Base-by-base conservation (phyloP, 2,329 filamentous ascomycete genomes). In the Trichoderma koningii region DNA sequence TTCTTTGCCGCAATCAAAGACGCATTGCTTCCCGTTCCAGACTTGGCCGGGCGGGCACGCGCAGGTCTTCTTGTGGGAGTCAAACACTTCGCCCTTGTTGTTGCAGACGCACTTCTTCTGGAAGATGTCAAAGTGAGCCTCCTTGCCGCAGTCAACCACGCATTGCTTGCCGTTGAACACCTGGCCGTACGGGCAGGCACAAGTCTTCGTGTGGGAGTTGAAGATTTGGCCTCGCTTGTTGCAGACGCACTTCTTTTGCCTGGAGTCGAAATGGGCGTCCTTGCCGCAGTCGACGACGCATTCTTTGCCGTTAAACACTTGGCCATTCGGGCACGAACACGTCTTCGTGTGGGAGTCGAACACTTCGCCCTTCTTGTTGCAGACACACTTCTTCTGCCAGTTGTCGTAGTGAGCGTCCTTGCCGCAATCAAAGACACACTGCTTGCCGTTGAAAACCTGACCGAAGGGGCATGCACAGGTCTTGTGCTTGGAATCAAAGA, bases 81-180 rank as follows among this genome's bases (percentile, higher is more conserved):
- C 15, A 7, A 19, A 68, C 17, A 65, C 34, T 47, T 68, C 14
- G 21, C 66, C 65, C 7, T 62, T 23, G 1, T 66, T 66, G 23
- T 68, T 66, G 66, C 66, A 68, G 7, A 66, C 66, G 52, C 66
- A 68, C 5, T 62, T 38, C n/a, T 67, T 61, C 26, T 51, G n/a
- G 3, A 45, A 14, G 42, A 4, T n/a, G 15, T 67, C 51, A 44
- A 41, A 67, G 5, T 28, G n/a, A 14, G 66, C 66, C 21, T 67
- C 66, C 14, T 64, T 61, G 48, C 66, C 66, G 21, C 65, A 68
- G 15, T 66, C 47, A 12, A 28, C 44, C 3, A 45, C 21, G 42
- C 66, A 67, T 19, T 62, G 61, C 45, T 63, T 64, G 26, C 38
- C 44, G 15, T 62, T 23, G 42, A 23, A 55, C 34, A 56, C 50